phyloP scores from a whole-genome alignment of 139 green algal species.

The Coccomyxa sp. region DNA sequence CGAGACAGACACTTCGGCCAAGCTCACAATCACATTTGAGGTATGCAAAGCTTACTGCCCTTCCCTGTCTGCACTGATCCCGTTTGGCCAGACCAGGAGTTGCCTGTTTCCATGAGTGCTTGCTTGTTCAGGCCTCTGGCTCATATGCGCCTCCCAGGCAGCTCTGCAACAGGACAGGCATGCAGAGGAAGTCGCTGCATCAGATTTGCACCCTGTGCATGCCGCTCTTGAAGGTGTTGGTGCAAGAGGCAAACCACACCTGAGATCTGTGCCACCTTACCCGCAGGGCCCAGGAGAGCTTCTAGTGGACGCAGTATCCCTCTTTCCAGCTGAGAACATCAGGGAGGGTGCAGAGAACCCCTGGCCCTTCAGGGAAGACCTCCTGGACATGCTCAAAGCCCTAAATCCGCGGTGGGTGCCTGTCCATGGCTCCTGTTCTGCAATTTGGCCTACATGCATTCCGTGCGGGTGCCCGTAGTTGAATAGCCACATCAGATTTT shows the following conservation, averaged over 20 bases:
- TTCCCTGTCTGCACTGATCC: no score
- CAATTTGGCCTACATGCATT: background rate
- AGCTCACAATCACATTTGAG: background rate
- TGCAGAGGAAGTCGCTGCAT: background rate
- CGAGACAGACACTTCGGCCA: background rate
- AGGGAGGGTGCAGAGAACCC: constrained; percentile 22
- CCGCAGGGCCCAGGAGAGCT: constrained; percentile 14
- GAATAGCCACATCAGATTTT: background rate
- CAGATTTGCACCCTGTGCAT: background rate
- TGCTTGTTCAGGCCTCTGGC: background rate
- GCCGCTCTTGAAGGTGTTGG: background rate
- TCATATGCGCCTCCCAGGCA: background rate
- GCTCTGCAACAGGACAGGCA: background rate
- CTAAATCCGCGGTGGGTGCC: constrained; percentile 21
- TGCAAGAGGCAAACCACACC: background rate
- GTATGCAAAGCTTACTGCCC: no score
- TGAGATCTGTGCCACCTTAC: background rate
- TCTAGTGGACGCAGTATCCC: constrained; percentile 20
- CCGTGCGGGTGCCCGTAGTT: no score
- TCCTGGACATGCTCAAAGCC: constrained; percentile 26
- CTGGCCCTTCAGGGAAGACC: constrained; percentile 33
- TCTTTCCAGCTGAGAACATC: constrained; percentile 34
- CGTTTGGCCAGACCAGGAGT: background rate
- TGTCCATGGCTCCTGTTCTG: background rate
- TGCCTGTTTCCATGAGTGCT: background rate